These are phyloP conservation scores for Hymenoscyphus linearis DNA, from an alignment of 2,329 filamentous ascomycete genomes.

Conservation along the genomic window DNA sequence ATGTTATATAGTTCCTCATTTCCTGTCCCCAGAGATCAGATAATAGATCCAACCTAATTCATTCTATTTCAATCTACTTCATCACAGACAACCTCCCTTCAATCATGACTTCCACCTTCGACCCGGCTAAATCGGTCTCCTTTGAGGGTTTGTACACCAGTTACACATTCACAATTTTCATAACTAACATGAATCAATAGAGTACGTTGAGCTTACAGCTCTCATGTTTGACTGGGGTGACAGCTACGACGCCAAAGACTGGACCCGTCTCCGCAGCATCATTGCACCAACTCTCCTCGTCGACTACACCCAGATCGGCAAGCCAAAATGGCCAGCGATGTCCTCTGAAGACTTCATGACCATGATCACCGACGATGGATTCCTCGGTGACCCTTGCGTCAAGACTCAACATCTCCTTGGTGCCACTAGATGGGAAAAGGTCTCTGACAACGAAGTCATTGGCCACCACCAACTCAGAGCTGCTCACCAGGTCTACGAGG, in stretches of 20 bases:
- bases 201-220: constrained; percentile 45
- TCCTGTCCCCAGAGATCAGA: neutral
- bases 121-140: constrained; percentile 11
- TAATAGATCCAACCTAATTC: neutral
- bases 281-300: constrained; percentile 25
- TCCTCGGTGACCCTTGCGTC: constrained; percentile 56
- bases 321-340: constrained; percentile 57
- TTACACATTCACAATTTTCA: neutral
- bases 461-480: constrained; percentile 36
- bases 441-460: constrained; percentile 52
- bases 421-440: constrained; percentile 50
- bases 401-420: constrained; percentile 63
- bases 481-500: constrained; percentile 22
- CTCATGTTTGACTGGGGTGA: constrained; percentile 58
- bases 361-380: constrained; percentile 51
- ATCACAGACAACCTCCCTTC: no score
- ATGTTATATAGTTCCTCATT: no score
- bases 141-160: constrained; percentile 2
- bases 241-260: constrained; percentile 56
- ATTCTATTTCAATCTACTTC: no score
- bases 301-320: constrained; percentile 63
- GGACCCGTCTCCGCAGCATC: constrained; percentile 22
- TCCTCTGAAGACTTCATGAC: constrained; percentile 54
- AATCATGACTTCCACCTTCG: constrained; percentile 14
- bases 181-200: constrained; percentile 26